A percentile compares a stretch with the other conserved stretches of the same genome.
These are phyloP conservation scores for Amniculicola lignicola DNA, from an alignment of 495 filamentous ascomycete species.

Conservation along the genomic window DNA sequence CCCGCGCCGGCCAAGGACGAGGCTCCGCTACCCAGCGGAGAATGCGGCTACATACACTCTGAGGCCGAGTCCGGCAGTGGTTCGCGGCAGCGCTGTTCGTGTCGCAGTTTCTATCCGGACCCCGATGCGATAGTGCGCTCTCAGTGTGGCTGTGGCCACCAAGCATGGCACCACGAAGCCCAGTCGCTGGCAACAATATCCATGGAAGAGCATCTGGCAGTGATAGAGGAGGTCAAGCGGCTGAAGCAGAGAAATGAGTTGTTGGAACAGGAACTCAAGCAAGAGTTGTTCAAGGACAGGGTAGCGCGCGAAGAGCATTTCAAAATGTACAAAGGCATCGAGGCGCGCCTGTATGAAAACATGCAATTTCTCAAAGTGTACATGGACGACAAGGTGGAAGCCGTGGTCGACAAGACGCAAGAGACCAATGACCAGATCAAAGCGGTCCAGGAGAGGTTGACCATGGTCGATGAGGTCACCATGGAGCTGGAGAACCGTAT, in stretches of 20 bases:
- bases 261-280: constrained; percentile 30
- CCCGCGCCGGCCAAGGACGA: constrained; percentile 19
- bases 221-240: constrained; percentile 33
- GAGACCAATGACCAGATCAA: constrained; percentile 34
- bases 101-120: constrained; percentile 35
- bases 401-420: constrained; percentile 35
- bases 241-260: constrained; percentile 22
- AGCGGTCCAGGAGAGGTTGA: constrained; percentile 29
- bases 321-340: constrained; percentile 19
- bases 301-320: constrained; percentile 28
- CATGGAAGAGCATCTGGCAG: constrained; percentile 28
- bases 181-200: constrained; percentile 27
- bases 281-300: constrained; percentile 25
- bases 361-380: constrained; percentile 31
- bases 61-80: constrained; percentile 19
- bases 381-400: constrained; percentile 38
- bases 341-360: constrained; percentile 31
- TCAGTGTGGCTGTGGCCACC: constrained; percentile 41
- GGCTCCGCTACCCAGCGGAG: constrained; percentile 36
- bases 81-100: constrained; percentile 37
- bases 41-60: constrained; percentile 38
- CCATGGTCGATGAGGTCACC: constrained; percentile 32
- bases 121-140: constrained; percentile 35
- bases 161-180: constrained; percentile 39
- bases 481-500: constrained; percentile 37